Evolutionary conservation across 106 monocot genomes (phyloP).

Genomic region (Hemerocallis citrina): DNA sequence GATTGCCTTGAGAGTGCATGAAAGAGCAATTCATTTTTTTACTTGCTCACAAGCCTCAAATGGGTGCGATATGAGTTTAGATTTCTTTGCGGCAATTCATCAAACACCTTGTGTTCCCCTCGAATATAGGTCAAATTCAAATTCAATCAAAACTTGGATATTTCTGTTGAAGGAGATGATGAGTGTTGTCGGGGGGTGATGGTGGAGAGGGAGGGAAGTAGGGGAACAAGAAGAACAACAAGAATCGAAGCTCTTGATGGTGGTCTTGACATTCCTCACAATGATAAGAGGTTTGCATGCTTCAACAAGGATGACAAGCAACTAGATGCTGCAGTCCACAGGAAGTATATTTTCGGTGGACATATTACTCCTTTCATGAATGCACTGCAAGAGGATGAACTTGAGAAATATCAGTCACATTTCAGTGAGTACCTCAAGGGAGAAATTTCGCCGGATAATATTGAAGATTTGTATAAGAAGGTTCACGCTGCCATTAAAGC

Average conservation of each 20-base stretch:
- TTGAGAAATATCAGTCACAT: conserved; percentile 81
- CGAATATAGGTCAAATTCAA: too few species aligned
- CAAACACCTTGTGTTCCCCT: too few species aligned
- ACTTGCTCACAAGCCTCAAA: too few species aligned
- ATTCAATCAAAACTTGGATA: too few species aligned
- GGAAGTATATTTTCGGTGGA: conserved; percentile 90
- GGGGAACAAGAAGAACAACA: too few species aligned
- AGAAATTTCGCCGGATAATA: conserved; percentile 59
- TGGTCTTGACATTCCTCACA: conserved; percentile 92
- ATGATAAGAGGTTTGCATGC: conserved; percentile 93
- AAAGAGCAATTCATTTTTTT: too few species aligned
- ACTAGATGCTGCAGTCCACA: conserved; percentile 78
- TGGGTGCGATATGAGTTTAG: too few species aligned
- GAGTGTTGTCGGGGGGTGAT: too few species aligned
- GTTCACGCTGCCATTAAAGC: conserved; percentile 93
- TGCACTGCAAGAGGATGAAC: conserved; percentile 82
- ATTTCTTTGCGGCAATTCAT: too few species aligned
- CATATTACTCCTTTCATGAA: conserved; percentile 53
- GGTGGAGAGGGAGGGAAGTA: too few species aligned
- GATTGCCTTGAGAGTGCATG: too few species aligned
- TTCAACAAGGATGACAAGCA: conserved; percentile 85
- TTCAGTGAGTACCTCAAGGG: conserved; percentile 72
- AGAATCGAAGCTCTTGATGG: conserved; percentile 97
- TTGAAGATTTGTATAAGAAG: conserved; percentile 83
- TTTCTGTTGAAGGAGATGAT: too few species aligned